These are phyloP conservation scores for Adansonia grandidieri DNA, from an alignment of 441 rosid genomes.

Conservation along the genomic window DNA sequence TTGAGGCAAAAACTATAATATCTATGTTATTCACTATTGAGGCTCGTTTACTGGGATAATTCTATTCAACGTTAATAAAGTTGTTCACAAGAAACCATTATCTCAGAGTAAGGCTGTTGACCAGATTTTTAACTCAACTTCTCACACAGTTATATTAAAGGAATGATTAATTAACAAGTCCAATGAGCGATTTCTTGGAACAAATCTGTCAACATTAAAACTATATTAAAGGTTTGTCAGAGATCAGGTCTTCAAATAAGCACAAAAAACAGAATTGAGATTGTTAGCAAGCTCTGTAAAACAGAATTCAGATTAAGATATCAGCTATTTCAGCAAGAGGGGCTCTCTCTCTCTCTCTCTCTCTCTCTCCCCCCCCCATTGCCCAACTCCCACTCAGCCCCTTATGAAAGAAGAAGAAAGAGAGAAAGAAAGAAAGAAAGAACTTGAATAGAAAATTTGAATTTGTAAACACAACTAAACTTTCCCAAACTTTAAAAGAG, in stretches of 20 bases:
- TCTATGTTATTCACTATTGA: not conserved
- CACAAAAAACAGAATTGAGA: not conserved
- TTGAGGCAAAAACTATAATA: not conserved
- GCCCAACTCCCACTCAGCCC: not conserved
- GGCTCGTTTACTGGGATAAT: not conserved
- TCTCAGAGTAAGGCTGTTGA: not conserved
- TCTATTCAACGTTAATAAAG: not conserved
- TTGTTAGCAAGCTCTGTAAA: not conserved
- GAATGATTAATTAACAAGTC: not conserved
- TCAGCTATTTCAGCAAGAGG: not conserved
- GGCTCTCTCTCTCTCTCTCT: not conserved
- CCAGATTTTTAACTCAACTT: not conserved
- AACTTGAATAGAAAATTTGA: not conserved
- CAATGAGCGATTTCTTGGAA: not conserved
- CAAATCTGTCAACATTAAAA: not conserved
- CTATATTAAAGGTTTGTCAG: not conserved
- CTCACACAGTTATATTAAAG: not conserved
- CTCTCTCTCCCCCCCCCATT: not conserved
- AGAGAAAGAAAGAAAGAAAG: not conserved
- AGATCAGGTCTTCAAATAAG: not conserved
- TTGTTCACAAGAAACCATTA: not conserved
- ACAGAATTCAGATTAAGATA: not conserved
- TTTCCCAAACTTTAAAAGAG: not conserved
- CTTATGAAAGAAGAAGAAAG: not conserved
- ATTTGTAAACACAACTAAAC: not conserved